phyloP scores from a whole-genome alignment of 2,329 filamentous ascomycete species.

The Zymoseptoria brevis region DNA sequence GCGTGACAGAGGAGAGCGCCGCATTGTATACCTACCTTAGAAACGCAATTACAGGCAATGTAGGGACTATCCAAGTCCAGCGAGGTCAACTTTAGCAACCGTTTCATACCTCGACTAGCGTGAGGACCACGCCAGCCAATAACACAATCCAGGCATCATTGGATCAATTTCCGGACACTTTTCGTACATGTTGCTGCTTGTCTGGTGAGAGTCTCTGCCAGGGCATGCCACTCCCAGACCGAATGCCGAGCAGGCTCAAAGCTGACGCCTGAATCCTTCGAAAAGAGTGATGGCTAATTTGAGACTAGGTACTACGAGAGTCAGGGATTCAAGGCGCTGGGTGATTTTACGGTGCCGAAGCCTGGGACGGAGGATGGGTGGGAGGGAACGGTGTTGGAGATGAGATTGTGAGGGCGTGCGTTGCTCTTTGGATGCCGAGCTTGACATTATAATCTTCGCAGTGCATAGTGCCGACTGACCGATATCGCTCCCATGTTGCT shows the following conservation, averaged over 20 bases:
- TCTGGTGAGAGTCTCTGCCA: no score
- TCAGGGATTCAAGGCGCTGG: constrained; percentile 10
- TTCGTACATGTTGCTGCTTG: no score
- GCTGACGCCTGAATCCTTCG: not conserved
- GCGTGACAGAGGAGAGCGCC: not conserved
- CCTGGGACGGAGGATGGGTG: constrained; percentile 6
- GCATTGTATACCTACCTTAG: not conserved
- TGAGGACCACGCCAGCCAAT: not conserved
- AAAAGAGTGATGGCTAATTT: not conserved
- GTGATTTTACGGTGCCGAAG: constrained; percentile 5
- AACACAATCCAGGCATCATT: not conserved
- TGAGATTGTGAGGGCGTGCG: constrained; percentile 2
- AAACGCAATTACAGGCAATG: not conserved
- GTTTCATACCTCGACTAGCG: not conserved
- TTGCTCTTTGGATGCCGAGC: not conserved
- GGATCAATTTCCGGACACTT: no score
- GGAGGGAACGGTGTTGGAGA: constrained; percentile 13
- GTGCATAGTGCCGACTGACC: not conserved
- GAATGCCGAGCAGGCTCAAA: not conserved
- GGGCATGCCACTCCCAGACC: no score
- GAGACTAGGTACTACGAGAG: constrained; percentile 13
- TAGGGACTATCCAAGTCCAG: not conserved
- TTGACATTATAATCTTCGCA: not conserved
- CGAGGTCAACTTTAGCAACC: not conserved
- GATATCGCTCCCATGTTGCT: not conserved